Evolutionary conservation across 495 filamentous ascomycete species (phyloP), one percentile per base, ranked within the genome.

Genomic region (Hypoxylon fuscum): DNA sequence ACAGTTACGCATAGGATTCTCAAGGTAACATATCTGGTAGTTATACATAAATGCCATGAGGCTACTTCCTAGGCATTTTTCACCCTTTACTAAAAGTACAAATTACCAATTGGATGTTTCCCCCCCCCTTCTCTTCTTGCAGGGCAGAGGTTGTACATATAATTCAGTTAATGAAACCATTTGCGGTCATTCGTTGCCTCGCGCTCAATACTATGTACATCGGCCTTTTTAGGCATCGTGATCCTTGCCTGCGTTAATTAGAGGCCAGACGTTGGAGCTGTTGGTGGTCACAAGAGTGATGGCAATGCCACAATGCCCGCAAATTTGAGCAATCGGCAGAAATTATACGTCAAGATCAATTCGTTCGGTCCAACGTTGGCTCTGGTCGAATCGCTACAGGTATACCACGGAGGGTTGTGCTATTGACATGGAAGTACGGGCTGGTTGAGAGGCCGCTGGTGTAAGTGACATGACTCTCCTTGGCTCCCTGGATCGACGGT

Each of bases 241-340:
- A 62, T 62, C 57, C 57, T 58, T 53, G 40, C 34, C 43, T 61
- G 57, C 62, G 62, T 29, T 59, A 54, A 55, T 55, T 59, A 35
- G 21, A 31, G 44, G 61, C 53, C 42, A 43, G 34, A 29, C 21
- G 51, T 66, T 60, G 50, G 41, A 42, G 31, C 11, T 47, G 57
- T 21, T 40, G n/a, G 29, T 40, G 47, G 57, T 61, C 57, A 66
- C 57, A 35, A 34, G 63, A 55, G 41, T 51, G 32, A 52, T 56
- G 25, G 41, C 63, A 66, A 66, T 66, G 53, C 57, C 63, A 58
- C 57, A 58, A 66, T 55, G 47, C 43, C 51, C 40, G 38, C 46
- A 50, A 15, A 50, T 21, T 41, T 23, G 14, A 59, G 38, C 35
- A 60, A 66, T 56, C 44, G 45, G 32, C 44, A 47, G 21, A 47